Conservation (phyloP, 2,329 filamentous ascomycete genomes). For the Thelonectria rubi region DNA sequence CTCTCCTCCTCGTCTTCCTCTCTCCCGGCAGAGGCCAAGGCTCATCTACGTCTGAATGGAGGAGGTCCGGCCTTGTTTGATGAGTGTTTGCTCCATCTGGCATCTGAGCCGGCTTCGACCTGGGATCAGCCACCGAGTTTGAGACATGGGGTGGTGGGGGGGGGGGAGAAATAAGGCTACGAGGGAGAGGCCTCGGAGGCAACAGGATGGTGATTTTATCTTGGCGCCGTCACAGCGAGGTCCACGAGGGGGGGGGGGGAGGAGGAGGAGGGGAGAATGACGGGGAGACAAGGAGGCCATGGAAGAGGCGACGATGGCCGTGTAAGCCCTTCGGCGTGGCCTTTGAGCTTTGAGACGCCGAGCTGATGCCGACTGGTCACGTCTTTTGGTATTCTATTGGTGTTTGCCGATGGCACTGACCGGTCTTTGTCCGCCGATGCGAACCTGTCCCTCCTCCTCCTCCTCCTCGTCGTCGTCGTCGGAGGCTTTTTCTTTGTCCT, state of each 20-base stretch:
- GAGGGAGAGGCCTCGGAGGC: no score
- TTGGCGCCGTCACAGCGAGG: neutral
- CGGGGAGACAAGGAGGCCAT: no score
- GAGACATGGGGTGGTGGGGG: constrained; percentile 4
- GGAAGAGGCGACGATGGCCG: no score
- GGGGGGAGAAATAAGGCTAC: neutral
- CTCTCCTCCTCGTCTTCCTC: neutral
- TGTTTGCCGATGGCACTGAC: neutral
- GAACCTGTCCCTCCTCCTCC: no score
- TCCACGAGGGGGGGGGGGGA: no score
- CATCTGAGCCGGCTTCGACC: constrained; percentile 1
- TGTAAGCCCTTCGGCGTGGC: constrained; percentile 3
- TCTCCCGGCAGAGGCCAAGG: neutral
- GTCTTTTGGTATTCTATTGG: neutral
- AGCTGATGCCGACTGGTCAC: constrained; percentile 4
- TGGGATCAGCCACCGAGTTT: neutral
- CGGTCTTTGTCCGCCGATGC: no score
- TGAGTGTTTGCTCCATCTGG: constrained; percentile 15
- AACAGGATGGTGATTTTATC: neutral
- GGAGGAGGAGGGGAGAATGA: no score
- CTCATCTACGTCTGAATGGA: neutral
- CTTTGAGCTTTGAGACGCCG: constrained; percentile 4
- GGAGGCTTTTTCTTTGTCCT: no score
- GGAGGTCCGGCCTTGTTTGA: constrained; percentile 11
- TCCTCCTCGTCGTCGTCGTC: no score